Evolutionary conservation across 305 asterid genomes (phyloP), one percentile per base, ranked within the genome.

Genomic region (Fraxinus angustifolia): DNA sequence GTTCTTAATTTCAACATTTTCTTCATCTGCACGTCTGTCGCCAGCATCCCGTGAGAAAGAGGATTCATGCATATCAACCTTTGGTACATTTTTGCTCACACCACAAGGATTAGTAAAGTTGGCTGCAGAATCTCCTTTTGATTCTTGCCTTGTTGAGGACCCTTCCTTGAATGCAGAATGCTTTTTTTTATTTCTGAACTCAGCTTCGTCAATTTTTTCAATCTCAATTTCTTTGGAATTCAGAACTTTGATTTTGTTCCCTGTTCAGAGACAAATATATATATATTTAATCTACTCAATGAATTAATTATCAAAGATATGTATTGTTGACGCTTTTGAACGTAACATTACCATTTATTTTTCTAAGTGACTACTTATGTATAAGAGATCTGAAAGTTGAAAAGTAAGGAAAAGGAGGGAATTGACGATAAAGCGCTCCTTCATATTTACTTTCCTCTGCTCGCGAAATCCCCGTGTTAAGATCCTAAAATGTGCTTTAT

Each of bases 141-240:
- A 40, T 73, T 38, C 75, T 73, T 62, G 45, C 86, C 42, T 53
- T 10, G 10, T 17, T 35, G 83, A 56, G 8, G 35, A 53, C 76
- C 85, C 33, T 8, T 0, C 71, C 65, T 67, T 86, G 6, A 86
- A 53, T 84, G 40, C 28, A 68, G 58, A 53, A 73, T 33, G 58
- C 19, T n/a, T 50, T 75, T 65, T 71, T 76, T 19, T 68, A 33
- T 79, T 81, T 75, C 23, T 68, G 75, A 73, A 81, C 70, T 78
- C 88, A 26, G 83, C 42, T 71, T 38, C 67, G 62, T 85, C 78
- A 45, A 83, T 40, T 40, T 1, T 78, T 82, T 78, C 23, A 21
- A 75, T 75, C 79, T 72, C 76, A 17, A 36, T 30, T 8, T 35
- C 80, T 50, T 73, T 23, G 16, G 40, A 40, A 16, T 58, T 21